Evolutionary conservation across 805 yeast genomes (phyloP).

Genomic region (Pichia californica): DNA sequence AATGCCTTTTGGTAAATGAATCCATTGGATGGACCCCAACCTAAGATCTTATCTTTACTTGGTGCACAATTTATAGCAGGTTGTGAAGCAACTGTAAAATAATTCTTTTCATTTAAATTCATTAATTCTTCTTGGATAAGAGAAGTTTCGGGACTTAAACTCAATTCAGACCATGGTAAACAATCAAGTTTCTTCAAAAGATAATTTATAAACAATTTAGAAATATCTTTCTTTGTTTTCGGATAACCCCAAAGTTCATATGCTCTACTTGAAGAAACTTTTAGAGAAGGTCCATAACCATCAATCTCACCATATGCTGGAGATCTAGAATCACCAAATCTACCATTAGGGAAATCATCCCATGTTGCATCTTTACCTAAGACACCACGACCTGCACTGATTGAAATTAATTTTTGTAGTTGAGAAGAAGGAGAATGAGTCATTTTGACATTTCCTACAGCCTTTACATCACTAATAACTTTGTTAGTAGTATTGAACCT

Average conservation of each 20-base stretch:
- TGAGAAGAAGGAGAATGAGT: constrained; percentile 25
- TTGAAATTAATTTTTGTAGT: constrained; percentile 60
- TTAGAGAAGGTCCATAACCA: constrained; percentile 91
- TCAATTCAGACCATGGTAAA: constrained; percentile 89
- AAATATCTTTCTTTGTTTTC: constrained; percentile 48
- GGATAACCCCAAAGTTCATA: constrained; percentile 79
- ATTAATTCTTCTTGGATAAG: constrained; percentile 87
- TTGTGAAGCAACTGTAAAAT: constrained; percentile 89
- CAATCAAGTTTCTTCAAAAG: constrained; percentile 68
- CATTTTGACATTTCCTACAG: constrained; percentile 13
- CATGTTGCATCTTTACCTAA: constrained; percentile 87
- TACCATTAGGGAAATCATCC: constrained; percentile 96
- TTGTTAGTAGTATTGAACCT: constrained; percentile 27
- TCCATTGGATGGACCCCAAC: constrained; percentile 96
- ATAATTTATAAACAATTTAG: constrained; percentile 63
- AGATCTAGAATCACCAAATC: constrained; percentile 91
- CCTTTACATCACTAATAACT: constrained; percentile 22
- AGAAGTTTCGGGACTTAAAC: constrained; percentile 83
- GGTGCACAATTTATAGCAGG: constrained; percentile 82
- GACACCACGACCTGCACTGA: constrained; percentile 78
- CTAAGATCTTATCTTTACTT: constrained; percentile 81
- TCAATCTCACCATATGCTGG: constrained; percentile 98
- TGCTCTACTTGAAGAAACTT: constrained; percentile 63
- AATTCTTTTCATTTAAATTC: constrained; percentile 64
- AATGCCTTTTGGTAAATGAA: constrained; percentile 87